phyloP scores from a whole-genome alignment of 306 rosid species.

The Sphenostylis stenocarpa region DNA sequence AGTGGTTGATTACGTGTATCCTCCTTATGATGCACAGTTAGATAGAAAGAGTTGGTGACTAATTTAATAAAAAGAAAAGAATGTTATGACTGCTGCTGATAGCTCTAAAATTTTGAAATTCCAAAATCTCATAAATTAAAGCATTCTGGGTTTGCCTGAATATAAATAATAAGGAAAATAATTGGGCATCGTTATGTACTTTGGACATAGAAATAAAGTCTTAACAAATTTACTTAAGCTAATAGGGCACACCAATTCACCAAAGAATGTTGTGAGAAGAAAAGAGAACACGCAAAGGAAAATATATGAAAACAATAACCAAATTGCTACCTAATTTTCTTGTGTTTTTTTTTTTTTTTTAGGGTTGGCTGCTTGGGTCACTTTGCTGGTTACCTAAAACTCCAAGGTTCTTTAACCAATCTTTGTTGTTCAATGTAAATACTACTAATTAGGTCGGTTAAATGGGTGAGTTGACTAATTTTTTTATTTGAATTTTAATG shows the following conservation, averaged over 20 bases:
- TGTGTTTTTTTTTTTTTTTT: neutral
- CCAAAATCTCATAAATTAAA: neutral
- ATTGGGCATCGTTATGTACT: neutral
- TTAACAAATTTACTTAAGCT: neutral
- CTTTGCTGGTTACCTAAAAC: slow-evolving; percentile 38
- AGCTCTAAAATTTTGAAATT: slow-evolving; percentile 16
- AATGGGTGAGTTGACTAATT: too few species aligned
- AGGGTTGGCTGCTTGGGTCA: neutral
- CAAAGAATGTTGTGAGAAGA: neutral
- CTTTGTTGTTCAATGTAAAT: slow-evolving; percentile 7
- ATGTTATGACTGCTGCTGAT: neutral
- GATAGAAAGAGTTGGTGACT: neutral
- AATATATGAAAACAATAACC: neutral
- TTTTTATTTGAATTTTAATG: neutral
- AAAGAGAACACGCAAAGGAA: neutral
- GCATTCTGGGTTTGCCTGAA: too few species aligned
- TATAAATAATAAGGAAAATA: too few species aligned
- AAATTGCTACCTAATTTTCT: slow-evolving; percentile 10
- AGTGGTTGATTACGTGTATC: slow-evolving; percentile 23
- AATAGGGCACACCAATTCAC: neutral
- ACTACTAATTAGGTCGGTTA: neutral
- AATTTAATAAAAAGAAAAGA: neutral
- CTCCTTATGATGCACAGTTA: neutral
- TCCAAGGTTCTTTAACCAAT: neutral
- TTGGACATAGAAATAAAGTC: neutral